These are phyloP conservation scores for Coemansia sp. DNA, from an alignment of 192 early-diverging fungal genomes.

Conservation along the genomic window DNA sequence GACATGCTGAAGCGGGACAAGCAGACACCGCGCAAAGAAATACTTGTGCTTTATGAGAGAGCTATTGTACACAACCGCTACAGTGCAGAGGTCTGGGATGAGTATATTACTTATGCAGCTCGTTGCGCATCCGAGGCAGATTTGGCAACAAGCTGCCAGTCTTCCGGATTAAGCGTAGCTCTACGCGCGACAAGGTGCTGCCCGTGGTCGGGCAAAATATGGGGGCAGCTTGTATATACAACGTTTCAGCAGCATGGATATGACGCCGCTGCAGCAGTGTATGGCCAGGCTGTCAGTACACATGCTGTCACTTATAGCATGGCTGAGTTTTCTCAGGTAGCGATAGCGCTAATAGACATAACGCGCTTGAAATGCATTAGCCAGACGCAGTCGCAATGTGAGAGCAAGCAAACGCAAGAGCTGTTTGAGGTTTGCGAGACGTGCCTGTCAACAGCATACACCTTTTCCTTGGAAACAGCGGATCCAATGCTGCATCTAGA, in stretches of 20 bases:
- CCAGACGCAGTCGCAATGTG: background rate
- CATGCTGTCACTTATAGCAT: slow-evolving; percentile 43
- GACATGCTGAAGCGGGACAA: slow-evolving; percentile 12
- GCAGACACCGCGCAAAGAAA: slow-evolving; percentile 6
- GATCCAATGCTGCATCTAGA: slow-evolving; percentile 30
- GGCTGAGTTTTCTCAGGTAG: slow-evolving; percentile 26
- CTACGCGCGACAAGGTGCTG: slow-evolving; percentile 27
- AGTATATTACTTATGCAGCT: slow-evolving; percentile 23
- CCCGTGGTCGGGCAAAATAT: slow-evolving; percentile 43
- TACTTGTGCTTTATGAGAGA: slow-evolving; percentile 33
- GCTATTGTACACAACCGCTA: slow-evolving; percentile 22
- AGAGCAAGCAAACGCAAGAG: background rate
- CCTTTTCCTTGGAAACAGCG: slow-evolving; percentile 28
- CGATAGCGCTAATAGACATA: slow-evolving; percentile 9
- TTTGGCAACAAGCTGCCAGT: background rate
- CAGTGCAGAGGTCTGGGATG: slow-evolving; percentile 23
- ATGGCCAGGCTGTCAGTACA: slow-evolving; percentile 14
- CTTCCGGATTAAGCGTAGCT: slow-evolving; percentile 4
- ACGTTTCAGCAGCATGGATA: slow-evolving; percentile 12
- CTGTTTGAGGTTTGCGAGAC: slow-evolving; percentile 18
- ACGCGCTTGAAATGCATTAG: slow-evolving; percentile 8
- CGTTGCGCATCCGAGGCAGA: background rate
- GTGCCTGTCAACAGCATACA: slow-evolving; percentile 19
- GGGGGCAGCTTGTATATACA: slow-evolving; percentile 28
- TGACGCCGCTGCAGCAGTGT: slow-evolving; percentile 14